Evolutionary conservation across 2,329 filamentous ascomycete species (phyloP), one percentile per base, ranked within the genome.

Genomic region (Xylogone sp.): DNA sequence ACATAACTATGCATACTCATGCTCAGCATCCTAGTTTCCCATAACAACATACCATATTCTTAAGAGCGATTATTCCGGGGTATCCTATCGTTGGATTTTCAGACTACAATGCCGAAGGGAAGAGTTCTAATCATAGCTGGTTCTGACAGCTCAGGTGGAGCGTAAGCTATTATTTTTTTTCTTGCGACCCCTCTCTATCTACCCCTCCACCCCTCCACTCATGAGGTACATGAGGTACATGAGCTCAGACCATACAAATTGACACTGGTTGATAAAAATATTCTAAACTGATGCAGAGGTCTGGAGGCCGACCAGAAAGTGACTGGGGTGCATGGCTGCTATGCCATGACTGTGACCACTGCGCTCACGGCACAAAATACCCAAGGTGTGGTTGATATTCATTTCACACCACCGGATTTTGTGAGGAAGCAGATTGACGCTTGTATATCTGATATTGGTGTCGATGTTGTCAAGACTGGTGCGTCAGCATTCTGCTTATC

Each of bases 301-400:
- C 82, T 99, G 29, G 93, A 99, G 70, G 94, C 93, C 39, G 93
- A 97, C 68, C 92, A 97, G 66, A 96, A 96, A 68, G 91, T 96
- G 55, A 87, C 96, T 54, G 88, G 91, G 43, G 90, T 89, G 18
- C 91, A 97, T 79, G 86, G 87, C 53, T 94, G 89, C 72, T 97
- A 97, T 76, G 91, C 90, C 53, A 95, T 97, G 84, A 97, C 93
- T 47, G 90, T 92, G 20, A 97, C 93, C 9, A 95, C 93, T 13
- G 93, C 93, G 19, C 75, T 99, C 65, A 99, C 94, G n/a, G 92
- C 90, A 16, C 94, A 97, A 66, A 96, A 97, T 70, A 99, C 94
- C 0, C 77, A 81, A 49, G 90, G 90, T 3, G 91, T 97, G 13
- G 77, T 83, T 55, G 90, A 80, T 57, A 90, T 97, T 48, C 90